Conservation (phyloP, 78 protist genomes). For the Speleostelium caveatum region DNA sequence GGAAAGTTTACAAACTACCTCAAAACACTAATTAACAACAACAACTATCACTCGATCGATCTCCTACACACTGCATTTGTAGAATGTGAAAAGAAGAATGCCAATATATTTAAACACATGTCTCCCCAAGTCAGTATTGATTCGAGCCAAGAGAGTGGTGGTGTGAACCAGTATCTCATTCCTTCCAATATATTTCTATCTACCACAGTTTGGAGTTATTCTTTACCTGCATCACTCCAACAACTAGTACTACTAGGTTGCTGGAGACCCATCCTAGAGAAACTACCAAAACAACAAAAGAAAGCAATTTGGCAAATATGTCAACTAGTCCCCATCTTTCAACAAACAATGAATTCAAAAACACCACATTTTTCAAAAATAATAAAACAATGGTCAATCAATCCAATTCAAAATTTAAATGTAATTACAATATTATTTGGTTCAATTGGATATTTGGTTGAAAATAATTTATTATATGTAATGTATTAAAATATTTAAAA, state of each 20-base stretch:
- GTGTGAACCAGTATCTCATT: background rate
- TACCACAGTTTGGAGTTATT: slow-evolving; percentile 34
- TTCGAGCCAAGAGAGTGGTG: background rate
- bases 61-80: slow-evolving; percentile 1
- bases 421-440: slow-evolving; percentile 44
- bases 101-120: slow-evolving; percentile 7
- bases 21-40: background rate
- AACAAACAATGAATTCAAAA: slow-evolving; percentile 7
- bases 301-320: slow-evolving; percentile 53
- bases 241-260: slow-evolving; percentile 6
- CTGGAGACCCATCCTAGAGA: slow-evolving; percentile 42
- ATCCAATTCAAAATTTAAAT: slow-evolving; percentile 22
- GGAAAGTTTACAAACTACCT: slow-evolving; percentile 9
- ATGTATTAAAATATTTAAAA: background rate
- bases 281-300: slow-evolving; percentile 4
- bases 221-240: slow-evolving; percentile 27
- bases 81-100: background rate
- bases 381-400: slow-evolving; percentile 7
- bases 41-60: slow-evolving; percentile 12
- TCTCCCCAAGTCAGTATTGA: slow-evolving; percentile 14
- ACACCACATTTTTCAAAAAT: slow-evolving; percentile 23
- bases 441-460: slow-evolving; percentile 51
- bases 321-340: slow-evolving; percentile 5
- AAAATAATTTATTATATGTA: background rate
- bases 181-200: slow-evolving; percentile 15